Percentiles rank a stretch among this genome's conserved stretches.
These are phyloP conservation scores for Dillenia turbinata DNA, from an alignment of 164 flowering plant genomes.

Conservation along the genomic window DNA sequence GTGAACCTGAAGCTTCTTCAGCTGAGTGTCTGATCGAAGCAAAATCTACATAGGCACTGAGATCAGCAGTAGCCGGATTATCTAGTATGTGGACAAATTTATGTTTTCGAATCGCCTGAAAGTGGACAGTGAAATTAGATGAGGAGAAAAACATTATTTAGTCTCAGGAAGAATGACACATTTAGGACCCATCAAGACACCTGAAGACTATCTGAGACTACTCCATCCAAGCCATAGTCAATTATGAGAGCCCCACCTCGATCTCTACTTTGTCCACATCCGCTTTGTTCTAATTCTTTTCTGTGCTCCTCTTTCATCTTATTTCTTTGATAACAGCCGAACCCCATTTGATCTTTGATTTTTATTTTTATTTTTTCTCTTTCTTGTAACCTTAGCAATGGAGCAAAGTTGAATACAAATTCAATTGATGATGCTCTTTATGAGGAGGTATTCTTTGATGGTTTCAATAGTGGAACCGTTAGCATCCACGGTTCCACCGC, in stretches of 20 bases:
- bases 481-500: too few species aligned
- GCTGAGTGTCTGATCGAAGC: conserved; percentile 81
- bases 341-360: too few species aligned
- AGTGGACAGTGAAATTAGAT: background rate
- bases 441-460: too few species aligned
- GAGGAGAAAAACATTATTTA: background rate
- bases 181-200: conserved; percentile 22
- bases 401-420: too few species aligned
- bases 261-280: conserved; percentile 34
- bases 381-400: too few species aligned
- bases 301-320: too few species aligned
- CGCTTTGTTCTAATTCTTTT: too few species aligned
- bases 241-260: conserved; percentile 98
- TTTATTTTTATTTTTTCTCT: too few species aligned
- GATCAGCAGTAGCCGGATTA: conserved; percentile 91
- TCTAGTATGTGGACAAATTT: conserved; percentile 88
- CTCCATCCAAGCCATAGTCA: conserved; percentile 82
- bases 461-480: too few species aligned
- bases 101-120: conserved; percentile 91
- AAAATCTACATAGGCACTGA: conserved; percentile 97
- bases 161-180: background rate
- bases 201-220: conserved; percentile 90
- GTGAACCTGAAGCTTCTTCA: conserved; percentile 83
- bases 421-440: too few species aligned
- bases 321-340: too few species aligned